phyloP scores from a whole-genome alignment of 768 basidiomycete species.

The Leccinum boreale region DNA sequence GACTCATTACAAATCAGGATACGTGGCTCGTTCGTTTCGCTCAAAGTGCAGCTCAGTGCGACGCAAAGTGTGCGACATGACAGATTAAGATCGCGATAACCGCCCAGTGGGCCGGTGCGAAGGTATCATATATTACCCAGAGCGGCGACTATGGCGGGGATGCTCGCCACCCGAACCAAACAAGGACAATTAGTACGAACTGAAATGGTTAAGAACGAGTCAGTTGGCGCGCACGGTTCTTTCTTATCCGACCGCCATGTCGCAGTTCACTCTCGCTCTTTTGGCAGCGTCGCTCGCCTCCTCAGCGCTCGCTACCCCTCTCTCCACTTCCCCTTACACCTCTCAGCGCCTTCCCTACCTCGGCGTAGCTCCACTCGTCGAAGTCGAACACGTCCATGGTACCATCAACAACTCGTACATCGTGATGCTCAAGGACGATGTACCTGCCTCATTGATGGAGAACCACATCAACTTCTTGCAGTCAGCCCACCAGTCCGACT shows the following conservation, averaged over 20 bases:
- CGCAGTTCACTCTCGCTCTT: slow-evolving; percentile 32
- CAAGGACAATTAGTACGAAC: slow-evolving; percentile 19
- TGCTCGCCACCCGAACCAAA: slow-evolving; percentile 28
- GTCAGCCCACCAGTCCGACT: slow-evolving; percentile 52
- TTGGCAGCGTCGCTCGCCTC: slow-evolving; percentile 39
- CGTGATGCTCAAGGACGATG: slow-evolving; percentile 76
- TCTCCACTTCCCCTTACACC: slow-evolving; percentile 41
- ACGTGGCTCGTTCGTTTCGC: too few relatives aligned
- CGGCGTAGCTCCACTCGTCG: slow-evolving; percentile 57
- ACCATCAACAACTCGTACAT: slow-evolving; percentile 92
- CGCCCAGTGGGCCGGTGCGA: not conserved
- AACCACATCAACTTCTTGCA: slow-evolving; percentile 82
- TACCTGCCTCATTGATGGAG: slow-evolving; percentile 52
- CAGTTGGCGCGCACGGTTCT: slow-evolving; percentile 5
- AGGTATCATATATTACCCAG: not conserved
- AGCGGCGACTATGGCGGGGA: not conserved
- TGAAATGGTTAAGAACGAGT: slow-evolving; percentile 24
- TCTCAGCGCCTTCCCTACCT: slow-evolving; percentile 42
- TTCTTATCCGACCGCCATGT: slow-evolving; percentile 30
- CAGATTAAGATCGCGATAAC: too few relatives aligned
- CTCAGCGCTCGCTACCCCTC: slow-evolving; percentile 37
- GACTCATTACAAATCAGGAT: too few relatives aligned
- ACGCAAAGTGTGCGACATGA: too few relatives aligned
- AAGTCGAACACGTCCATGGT: slow-evolving; percentile 61
- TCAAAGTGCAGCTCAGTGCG: too few relatives aligned